Base-by-base conservation (phyloP, 2,329 filamentous ascomycete species). In the Sporothrix euskadiensis region DNA sequence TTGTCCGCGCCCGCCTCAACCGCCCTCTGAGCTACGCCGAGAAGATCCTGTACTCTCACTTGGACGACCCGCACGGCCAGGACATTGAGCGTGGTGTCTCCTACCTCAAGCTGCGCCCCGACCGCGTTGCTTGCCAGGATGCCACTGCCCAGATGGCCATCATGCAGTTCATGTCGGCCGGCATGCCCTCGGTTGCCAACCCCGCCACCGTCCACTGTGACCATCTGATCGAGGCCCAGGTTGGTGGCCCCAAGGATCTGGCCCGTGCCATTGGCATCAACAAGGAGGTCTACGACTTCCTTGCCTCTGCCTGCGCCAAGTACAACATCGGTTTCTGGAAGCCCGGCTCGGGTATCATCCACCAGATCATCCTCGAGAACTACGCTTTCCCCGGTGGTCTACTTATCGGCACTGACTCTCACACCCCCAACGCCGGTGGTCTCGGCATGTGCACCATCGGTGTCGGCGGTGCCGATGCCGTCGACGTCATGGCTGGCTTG, bases 251-350 rank as follows among this genome's bases (percentile, higher is more conserved):
- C 77, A 96, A 98, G 90, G 96, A 99, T 92, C 87, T 98, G 83
- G 92, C 89, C 75, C 90, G 95, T 80, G 96, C 96, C 79, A 87
- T 95, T 81, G 89, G 90, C 79, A 97, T 97, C 86, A 98, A 98
- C 91, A 97, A 97, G 89, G 95, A 98, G 85, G 96, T 99, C 79
- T 99, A 98, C 86, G 92, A 98, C 85, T 99, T 99, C 89, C 86
- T 99, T 81, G 89, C 94, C 75, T 91, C 91, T 76, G 92, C 95
- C 77, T 98, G 95, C 83, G 94, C 94, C 81, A 99, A 98, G 88
- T 99, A 98, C 89, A 95, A 98, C 89, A 98, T 98, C 83, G 96
- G 96, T 87, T 98, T 98, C 91, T 99, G 96, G 96, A 94, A 90
- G 84, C 96, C 96, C 77, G 96, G 96, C 79, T 98, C 95, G 82